Evolutionary conservation across 2,329 filamentous ascomycete species (phyloP), one percentile per base, ranked within the genome.

Genomic region (Eutypa lata): DNA sequence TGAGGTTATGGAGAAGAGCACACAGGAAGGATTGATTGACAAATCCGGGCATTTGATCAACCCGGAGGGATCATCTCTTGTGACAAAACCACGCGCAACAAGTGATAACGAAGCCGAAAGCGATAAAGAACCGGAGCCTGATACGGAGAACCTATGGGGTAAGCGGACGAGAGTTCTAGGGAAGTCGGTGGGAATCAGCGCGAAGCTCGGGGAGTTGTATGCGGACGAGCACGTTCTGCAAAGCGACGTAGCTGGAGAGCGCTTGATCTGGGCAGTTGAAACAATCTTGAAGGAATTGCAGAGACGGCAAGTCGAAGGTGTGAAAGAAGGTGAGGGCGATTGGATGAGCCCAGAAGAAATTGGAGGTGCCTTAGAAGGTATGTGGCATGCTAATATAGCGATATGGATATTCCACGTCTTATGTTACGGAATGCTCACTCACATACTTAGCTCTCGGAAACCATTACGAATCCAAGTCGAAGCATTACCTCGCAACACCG

Each of bases 151-250:
- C 22, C 64, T 80, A 11, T 84, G 80, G 71, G 75, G 73, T 16
- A 81, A 81, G 61, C 73, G 89, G 38, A 87, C 84, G 40, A 83
- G 85, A 48, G 74, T 95, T 5, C 73, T 96, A 51, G 84, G 82
- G 56, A 92, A 89, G 68, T 81, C 86, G 3, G 82, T 96, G 37
- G 85, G 84, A 19, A 86, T 93, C 37, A 85, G 85, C 60, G 84
- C 94, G 51, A 96, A 96, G 73, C 79, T 97, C 7, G 92, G 89
- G 31, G 87, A 92, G 62, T 74, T 97, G 8, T 96, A 96, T 70
- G 80, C 86, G 4, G 84, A 87, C 54, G 83, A 89, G 50, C 86
- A 91, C 65, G 82, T 96, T 13, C 79, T 89, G 49, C 81, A 95
- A 50, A 76, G 82, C 2, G 86, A 91, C 35, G 81, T 83, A 52